Conservation (phyloP, 2,329 filamentous ascomycete genomes). For the Fulvia fulva region DNA sequence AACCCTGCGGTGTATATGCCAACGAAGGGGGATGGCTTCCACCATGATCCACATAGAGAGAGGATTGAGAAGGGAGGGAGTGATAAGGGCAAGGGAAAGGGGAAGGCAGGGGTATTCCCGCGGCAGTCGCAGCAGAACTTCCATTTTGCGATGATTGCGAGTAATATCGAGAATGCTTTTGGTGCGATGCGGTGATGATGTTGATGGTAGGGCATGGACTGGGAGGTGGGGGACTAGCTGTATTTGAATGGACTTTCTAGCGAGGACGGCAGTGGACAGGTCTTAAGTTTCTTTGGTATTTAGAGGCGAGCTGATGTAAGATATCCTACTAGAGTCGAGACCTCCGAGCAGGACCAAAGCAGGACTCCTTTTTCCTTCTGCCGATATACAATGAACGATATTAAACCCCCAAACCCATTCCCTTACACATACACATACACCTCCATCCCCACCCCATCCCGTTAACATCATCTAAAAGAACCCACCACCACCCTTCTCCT, state of each 20-base stretch:
- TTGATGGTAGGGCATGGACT: no score
- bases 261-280: no score
- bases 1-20: conserved; percentile 7
- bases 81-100: neutral
- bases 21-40: conserved; percentile 2
- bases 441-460: no score
- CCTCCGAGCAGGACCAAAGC: no score
- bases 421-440: no score
- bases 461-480: neutral
- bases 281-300: neutral
- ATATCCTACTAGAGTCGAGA: no score
- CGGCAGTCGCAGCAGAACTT: conserved; percentile 20
- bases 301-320: neutral
- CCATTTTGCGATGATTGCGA: conserved; percentile 26
- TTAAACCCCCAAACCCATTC: no score
- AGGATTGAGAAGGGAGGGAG: neutral
- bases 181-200: conserved; percentile 18
- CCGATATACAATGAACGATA: neutral
- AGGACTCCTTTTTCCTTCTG: neutral
- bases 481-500: neutral
- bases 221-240: no score
- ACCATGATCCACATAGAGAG: conserved; percentile 3
- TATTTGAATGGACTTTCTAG: no score
- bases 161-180: conserved; percentile 30
- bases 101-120: no score